Percentiles rank a stretch among this genome's conserved stretches.
These are phyloP conservation scores for Pisolithus marmoratus DNA, from an alignment of 768 basidiomycete genomes.

Conservation along the genomic window DNA sequence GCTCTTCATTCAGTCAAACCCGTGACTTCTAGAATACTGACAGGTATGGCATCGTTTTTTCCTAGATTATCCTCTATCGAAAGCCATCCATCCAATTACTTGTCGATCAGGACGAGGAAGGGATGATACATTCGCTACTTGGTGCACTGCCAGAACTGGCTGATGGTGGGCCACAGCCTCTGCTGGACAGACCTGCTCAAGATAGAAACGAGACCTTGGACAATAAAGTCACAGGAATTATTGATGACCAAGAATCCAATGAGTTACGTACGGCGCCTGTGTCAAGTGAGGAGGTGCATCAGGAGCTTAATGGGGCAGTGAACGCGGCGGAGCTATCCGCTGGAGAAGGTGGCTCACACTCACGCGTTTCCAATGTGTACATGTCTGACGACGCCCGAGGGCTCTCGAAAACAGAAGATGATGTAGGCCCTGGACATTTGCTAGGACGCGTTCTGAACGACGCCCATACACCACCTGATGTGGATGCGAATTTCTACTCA, in stretches of 20 bases:
- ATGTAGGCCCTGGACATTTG: too few relatives aligned
- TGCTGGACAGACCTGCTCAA: not conserved
- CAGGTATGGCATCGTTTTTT: not conserved
- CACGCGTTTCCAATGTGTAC: too few relatives aligned
- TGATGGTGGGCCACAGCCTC: constrained; percentile 7
- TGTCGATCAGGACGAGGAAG: constrained; percentile 67
- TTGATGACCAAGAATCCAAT: not conserved
- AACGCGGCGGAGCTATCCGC: not conserved
- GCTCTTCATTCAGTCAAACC: too few relatives aligned
- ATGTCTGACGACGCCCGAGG: too few relatives aligned
- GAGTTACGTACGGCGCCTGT: not conserved
- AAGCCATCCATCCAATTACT: constrained; percentile 61
- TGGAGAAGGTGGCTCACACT: not conserved
- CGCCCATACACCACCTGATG: too few relatives aligned
- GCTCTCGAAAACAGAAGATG: too few relatives aligned
- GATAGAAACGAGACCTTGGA: not conserved
- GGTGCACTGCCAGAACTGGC: constrained; percentile 55
- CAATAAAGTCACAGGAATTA: not conserved
- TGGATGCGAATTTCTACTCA: too few relatives aligned
- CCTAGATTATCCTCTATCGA: constrained; percentile 66
- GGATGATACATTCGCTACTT: constrained; percentile 75
- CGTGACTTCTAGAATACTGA: too few relatives aligned
- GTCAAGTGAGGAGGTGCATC: not conserved
- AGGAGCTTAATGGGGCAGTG: not conserved
- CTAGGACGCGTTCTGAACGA: too few relatives aligned